Percentiles rank a stretch among this genome's conserved stretches.
Conservation (phyloP, 1,284 basidiomycete genomes). For the Stygiomarasmius scandens region DNA sequence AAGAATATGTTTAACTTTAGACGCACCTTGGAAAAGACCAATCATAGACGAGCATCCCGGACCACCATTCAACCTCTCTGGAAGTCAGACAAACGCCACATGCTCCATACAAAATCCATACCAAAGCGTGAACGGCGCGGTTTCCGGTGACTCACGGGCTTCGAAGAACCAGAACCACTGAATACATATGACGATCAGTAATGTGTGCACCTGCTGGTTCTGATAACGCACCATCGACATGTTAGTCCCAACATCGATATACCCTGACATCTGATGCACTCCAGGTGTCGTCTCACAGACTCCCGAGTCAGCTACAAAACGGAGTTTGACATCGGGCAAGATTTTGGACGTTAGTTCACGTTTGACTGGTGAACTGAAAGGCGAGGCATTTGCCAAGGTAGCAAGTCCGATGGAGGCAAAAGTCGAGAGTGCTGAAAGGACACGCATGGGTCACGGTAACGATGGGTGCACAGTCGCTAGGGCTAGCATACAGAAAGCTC, state of each 20-base stretch:
- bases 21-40: conserved; percentile 59
- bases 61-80: conserved; percentile 54
- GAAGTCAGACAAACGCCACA: conserved; percentile 4
- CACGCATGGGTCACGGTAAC: neutral
- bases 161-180: conserved; percentile 80
- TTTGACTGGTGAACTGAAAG: neutral
- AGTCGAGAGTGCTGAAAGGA: neutral
- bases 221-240: conserved; percentile 59
- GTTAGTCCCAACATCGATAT: conserved; percentile 59
- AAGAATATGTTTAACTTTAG: neutral
- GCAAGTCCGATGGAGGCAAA: neutral
- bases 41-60: conserved; percentile 45
- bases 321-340: conserved; percentile 38
- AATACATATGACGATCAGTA: neutral
- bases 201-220: neutral
- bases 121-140: conserved; percentile 70
- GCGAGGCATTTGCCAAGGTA: neutral
- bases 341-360: conserved; percentile 27
- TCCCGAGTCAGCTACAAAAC: conserved; percentile 65
- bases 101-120: conserved; percentile 25
- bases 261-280: conserved; percentile 70
- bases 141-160: conserved; percentile 57
- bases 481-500: neutral
- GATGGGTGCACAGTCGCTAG: neutral
- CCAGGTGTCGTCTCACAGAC: conserved; percentile 74